Conservation (phyloP, 495 filamentous ascomycete species). For the Mycothermus thermophilus region DNA sequence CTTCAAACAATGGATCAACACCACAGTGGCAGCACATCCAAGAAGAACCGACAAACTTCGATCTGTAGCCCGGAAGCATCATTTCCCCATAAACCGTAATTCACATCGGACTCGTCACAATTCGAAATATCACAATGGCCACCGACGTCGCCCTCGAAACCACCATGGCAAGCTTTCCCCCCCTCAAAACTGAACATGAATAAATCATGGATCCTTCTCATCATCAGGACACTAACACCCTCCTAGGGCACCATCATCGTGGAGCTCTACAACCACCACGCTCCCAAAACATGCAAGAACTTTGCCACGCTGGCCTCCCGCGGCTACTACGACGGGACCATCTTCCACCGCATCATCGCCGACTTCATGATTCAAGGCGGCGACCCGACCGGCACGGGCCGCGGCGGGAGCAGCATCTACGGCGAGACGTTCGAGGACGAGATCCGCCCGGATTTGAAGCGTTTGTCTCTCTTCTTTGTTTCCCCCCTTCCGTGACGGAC, state of each 20-base stretch:
- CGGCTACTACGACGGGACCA: conserved; percentile 71
- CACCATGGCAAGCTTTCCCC: conserved; percentile 10
- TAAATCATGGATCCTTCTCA: too few relatives aligned
- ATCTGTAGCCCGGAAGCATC: too few relatives aligned
- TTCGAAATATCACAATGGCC: conserved; percentile 9
- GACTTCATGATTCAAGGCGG: conserved; percentile 97
- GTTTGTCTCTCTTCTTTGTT: conserved; percentile 4
- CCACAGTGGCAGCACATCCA: too few relatives aligned
- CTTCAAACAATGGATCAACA: too few relatives aligned
- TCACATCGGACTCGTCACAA: too few relatives aligned
- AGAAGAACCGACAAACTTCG: too few relatives aligned
- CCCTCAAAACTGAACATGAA: too few relatives aligned
- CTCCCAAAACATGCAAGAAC: conserved; percentile 64
- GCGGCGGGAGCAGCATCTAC: conserved; percentile 81
- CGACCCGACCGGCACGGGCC: conserved; percentile 90
- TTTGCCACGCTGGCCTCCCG: conserved; percentile 64
- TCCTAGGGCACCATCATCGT: conserved; percentile 60
- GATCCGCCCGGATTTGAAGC: conserved; percentile 60
- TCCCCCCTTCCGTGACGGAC: neutral
- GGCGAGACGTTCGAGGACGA: conserved; percentile 94
- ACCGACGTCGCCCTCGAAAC: conserved; percentile 12
- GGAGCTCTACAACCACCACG: conserved; percentile 61
- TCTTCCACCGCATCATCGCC: conserved; percentile 91
- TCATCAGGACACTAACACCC: neutral
- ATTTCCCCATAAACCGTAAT: too few relatives aligned